Base-by-base conservation (phyloP, 441 rosid genomes). In the Omphalea diandra region DNA sequence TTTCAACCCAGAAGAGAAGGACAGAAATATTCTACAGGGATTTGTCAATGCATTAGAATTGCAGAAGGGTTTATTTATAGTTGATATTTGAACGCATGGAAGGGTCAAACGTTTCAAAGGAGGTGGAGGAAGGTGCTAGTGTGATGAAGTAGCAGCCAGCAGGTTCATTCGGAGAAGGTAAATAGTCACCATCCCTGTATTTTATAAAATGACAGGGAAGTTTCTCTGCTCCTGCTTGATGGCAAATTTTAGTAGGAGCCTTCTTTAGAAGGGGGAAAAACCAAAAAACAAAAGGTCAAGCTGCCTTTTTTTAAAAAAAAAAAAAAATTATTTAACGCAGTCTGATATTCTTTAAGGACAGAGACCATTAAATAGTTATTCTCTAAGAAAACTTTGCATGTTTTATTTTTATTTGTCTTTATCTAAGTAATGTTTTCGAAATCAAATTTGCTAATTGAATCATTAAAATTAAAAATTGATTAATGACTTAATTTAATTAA, bases 121-220 rank as follows among this genome's bases (percentile, higher is more conserved):
- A 53, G 68, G 32, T 58, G 44, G 14, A 26, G 57, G 73, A 75
- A 69, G 70, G 3, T 69, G 77, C 74, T 43, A 32, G 73, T 53
- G 53, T 24, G 58, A 44, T 63, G 69, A n/a, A n/a, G n/a, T 69
- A 33, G 20, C 18, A 46, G 18, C 12, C 26, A n/a, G n/a, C 47
- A 18, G 33, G 17, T 62, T 36, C 50, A 27, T 31, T 27, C 1
- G 10, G 12, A 24, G 35, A 32, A 43, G 31, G 6, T 17, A 66
- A 46, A 55, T 54, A 27, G 59, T 32, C 43, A 18, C 18, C 17
- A 12, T 4, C 43, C 24, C 0, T 50, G 14, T 7, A 3, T n/a
- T 46, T 20, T 63, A 17, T 22, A 4, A 10, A 50, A 29, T 38
- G 0, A 26, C 35, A 10, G 38, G 62, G 81, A 78, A 74, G 17